phyloP scores from a whole-genome alignment of 352 stramenopile genomes.

The Phytophthora boehmeriae region DNA sequence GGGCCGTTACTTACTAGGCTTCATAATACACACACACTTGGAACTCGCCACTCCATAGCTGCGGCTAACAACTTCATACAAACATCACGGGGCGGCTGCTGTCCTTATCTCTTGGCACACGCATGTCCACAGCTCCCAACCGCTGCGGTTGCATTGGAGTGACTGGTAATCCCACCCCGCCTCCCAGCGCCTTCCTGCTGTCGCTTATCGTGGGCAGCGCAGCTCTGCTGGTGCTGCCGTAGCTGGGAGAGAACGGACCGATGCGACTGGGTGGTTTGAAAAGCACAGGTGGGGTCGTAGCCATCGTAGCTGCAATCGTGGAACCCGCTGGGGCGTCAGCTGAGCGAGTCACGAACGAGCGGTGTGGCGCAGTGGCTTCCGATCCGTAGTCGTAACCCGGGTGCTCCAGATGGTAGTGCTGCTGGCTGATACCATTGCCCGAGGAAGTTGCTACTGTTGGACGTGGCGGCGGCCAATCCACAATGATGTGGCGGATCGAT shows the following conservation, averaged over 20 bases:
- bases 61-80: neutral
- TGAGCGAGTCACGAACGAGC: neutral
- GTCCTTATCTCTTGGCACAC: neutral
- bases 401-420: constrained; percentile 20
- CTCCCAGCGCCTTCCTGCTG: constrained; percentile 2
- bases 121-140: neutral
- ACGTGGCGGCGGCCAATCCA: constrained; percentile 37
- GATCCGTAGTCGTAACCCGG: constrained; percentile 21
- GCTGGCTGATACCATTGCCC: constrained; percentile 2
- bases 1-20: neutral
- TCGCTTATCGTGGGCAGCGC: constrained; percentile 21
- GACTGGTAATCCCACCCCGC: neutral
- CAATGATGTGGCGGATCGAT: constrained; percentile 46
- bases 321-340: neutral
- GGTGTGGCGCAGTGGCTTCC: neutral
- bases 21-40: neutral
- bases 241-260: constrained; percentile 1
- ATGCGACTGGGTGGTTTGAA: constrained; percentile 10
- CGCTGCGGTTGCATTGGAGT: neutral
- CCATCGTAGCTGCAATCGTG: constrained; percentile 3
- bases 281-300: constrained; percentile 3
- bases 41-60: neutral
- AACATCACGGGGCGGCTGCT: neutral
- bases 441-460: neutral
- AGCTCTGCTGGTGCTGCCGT: constrained; percentile 7